Base-by-base conservation (phyloP, 495 filamentous ascomycete genomes). In the Xylaria intraflava region DNA sequence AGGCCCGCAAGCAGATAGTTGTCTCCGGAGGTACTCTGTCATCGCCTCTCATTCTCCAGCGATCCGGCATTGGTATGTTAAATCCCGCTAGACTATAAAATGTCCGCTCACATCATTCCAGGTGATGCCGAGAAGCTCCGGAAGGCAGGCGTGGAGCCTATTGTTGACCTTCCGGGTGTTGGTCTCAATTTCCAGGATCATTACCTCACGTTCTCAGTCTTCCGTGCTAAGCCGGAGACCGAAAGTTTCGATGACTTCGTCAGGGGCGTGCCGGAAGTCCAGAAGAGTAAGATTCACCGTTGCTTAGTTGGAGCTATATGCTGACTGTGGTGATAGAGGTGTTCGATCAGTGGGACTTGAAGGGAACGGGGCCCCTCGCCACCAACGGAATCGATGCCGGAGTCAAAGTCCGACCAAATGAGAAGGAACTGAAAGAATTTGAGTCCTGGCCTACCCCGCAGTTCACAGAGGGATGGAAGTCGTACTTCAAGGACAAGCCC, bases 181-280 rank as follows among this genome's bases (percentile, higher is more conserved):
- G 88, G 87, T 51, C 75, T 84, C 27, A 90, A 90, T 69, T 90
- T 89, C 78, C 87, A 90, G 65, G 87, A 90, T 66, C 88, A 92
- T 58, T 89, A 93, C 64, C 78, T 93, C 29, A 89, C 85, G 2
- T 90, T 91, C 66, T 81, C 86, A 3, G 77, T 81, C 41, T 90
- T 77, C 62, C 74, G 87, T 33, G 87, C 87, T 27, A 90, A 89
- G 72, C 87, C 87, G 1, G 81, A 86, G 24, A 81, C 82, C 6
- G 86, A 93, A 60, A 82, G 80, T 1, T 93, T 90, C 59, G 88
- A 90, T 63, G 86, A 90, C 66, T 91, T 93, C 65, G 74, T 85
- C 2, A 79, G 88, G 33, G 87, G 87, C 36, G 84, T 84, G 51
- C 83, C 85, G 0, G 79, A 83, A 62, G 80, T 84, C 0, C 83